phyloP scores from a whole-genome alignment of 2,329 filamentous ascomycete species.

The Penicillium sp. region DNA sequence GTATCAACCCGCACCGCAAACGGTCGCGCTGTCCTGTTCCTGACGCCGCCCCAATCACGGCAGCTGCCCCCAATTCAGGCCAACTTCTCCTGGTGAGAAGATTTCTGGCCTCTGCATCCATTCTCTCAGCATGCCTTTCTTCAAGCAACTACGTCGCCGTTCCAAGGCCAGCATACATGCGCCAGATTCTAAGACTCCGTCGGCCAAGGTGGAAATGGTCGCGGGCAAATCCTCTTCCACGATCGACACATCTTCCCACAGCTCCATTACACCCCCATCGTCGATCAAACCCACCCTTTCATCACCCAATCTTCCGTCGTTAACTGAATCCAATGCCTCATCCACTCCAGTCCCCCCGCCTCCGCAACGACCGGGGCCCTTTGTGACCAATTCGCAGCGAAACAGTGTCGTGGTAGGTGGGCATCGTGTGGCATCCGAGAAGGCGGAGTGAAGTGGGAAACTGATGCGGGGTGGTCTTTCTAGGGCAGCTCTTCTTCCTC shows the following conservation, averaged over 20 bases:
- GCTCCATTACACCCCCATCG: slow-evolving; percentile 70
- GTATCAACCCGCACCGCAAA: slow-evolving; percentile 30
- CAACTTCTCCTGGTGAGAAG: slow-evolving; percentile 12
- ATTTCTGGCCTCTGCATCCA: slow-evolving; percentile 4
- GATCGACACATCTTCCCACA: slow-evolving; percentile 52
- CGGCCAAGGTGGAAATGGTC: slow-evolving; percentile 52
- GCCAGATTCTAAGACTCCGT: slow-evolving; percentile 37
- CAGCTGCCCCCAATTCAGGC: slow-evolving; percentile 11
- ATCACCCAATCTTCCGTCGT: slow-evolving; percentile 53
- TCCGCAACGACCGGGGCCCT: slow-evolving; percentile 44
- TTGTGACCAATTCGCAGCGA: slow-evolving; percentile 36
- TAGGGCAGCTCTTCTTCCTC: slow-evolving; percentile 35
- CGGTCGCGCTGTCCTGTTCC: slow-evolving; percentile 27
- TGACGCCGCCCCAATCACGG: slow-evolving; percentile 9
- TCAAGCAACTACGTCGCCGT: slow-evolving; percentile 69
- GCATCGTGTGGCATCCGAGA: background rate
- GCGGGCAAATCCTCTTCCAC: slow-evolving; percentile 60
- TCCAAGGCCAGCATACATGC: slow-evolving; percentile 65
- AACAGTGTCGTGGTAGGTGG: slow-evolving; percentile 40
- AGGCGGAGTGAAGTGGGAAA: background rate
- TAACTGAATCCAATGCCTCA: slow-evolving; percentile 47
- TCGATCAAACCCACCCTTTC: slow-evolving; percentile 61
- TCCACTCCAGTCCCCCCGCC: slow-evolving; percentile 39
- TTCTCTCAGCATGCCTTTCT: slow-evolving; percentile 54
- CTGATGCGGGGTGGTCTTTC: background rate